Conservation (phyloP, 176 grass and related monocot genomes). For the Aegilops speltoides region DNA sequence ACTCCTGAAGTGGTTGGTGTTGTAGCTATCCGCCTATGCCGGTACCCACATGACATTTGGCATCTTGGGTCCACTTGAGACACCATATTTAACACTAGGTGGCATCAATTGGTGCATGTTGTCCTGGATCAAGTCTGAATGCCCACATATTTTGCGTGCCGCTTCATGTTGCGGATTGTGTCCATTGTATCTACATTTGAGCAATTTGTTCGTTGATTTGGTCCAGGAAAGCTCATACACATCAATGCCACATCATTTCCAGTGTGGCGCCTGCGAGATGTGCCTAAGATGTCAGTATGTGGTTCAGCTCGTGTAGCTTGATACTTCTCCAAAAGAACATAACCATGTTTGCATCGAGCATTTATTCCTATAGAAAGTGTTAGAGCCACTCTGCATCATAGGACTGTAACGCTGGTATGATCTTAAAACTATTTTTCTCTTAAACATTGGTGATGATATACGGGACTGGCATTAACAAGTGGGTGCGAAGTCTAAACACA, state of each 20-base stretch:
- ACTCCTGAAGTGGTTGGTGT: no score
- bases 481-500: not conserved
- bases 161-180: no score
- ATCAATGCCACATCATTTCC: not conserved
- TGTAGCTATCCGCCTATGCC: no score
- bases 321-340: not conserved
- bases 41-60: no score
- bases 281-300: not conserved
- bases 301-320: not conserved
- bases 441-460: not conserved
- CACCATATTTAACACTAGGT: no score
- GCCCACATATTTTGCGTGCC: no score
- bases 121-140: no score
- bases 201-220: not conserved
- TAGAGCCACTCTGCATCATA: not conserved
- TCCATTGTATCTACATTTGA: not conserved
- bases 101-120: no score
- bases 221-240: not conserved
- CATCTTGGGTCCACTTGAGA: no score
- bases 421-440: not conserved
- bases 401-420: not conserved
- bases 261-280: not conserved
- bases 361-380: not conserved
- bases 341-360: not conserved
- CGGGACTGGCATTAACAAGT: not conserved